Evolutionary conservation across 805 yeast species (phyloP), one percentile per base, ranked within the genome.

Genomic region (Saccharomycopsis fibuligera): DNA sequence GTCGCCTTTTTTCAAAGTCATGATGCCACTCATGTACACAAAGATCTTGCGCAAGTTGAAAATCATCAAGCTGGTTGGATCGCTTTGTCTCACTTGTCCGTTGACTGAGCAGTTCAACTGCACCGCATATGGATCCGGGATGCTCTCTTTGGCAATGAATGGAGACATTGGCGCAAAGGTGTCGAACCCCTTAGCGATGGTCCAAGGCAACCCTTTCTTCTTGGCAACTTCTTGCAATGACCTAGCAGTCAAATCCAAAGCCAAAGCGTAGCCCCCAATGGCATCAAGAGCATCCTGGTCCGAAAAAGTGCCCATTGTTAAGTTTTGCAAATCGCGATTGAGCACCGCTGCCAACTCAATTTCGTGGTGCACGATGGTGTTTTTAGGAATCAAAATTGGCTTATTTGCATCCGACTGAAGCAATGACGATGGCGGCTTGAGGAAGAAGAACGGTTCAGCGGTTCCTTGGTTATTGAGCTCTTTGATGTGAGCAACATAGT

Each of bases 181-280:
- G 61, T 93, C 99, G 64, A 89, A 91, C 0, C 99, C 99, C 63
- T 93, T 93, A 31, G 93, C 96, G 56, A 89, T 87, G 3, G 91
- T 68, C 99, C 99, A 93, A 3, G 99, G 99, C 46, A 91, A 72
- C 1, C 98, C 98, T 65, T 87, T 88, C 67, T 75, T 76, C 67
- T 93, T 93, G 33, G 96, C 96, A 59, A 81, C 96, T 60, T 85
- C 90, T 67, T 93, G 99, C 27, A 93, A 95, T 60, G 90, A 88
- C 64, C 99, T 78, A 0, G 96, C 98, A 5, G 99, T 93, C 75
- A 93, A 73, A 63, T 93, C 99, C 42, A 93, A 76, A 0, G 97
- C 90, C 54, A 93, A 70, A 1, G 95, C 86, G 60, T 90, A 88
- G 10, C 97, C 97, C 3, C 76, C 84, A 56, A 93, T 86, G 12